Percentiles rank a stretch among this genome's conserved stretches.
phyloP scores from a whole-genome alignment of 2,329 filamentous ascomycete genomes.

The Stachybotrys elegans region DNA sequence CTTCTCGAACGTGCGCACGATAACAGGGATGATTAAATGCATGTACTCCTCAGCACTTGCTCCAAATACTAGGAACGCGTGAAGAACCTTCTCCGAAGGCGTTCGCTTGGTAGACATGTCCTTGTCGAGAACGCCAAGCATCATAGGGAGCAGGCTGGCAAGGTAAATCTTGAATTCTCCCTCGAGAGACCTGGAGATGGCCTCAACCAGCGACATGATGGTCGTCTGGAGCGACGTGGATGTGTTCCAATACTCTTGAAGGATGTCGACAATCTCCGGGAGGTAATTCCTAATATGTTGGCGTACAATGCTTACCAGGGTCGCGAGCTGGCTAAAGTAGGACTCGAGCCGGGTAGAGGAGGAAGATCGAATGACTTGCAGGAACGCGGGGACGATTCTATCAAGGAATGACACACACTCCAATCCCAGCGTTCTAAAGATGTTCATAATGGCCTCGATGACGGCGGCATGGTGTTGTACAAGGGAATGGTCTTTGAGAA shows the following conservation, averaged over 20 bases:
- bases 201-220: slow-evolving; percentile 86
- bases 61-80: slow-evolving; percentile 93
- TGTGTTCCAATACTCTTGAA: slow-evolving; percentile 86
- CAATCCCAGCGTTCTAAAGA: slow-evolving; percentile 91
- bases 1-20: slow-evolving; percentile 92
- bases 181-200: slow-evolving; percentile 87
- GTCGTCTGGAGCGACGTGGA: slow-evolving; percentile 80
- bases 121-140: slow-evolving; percentile 90
- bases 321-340: slow-evolving; percentile 95
- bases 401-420: slow-evolving; percentile 95
- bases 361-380: slow-evolving; percentile 81
- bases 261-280: slow-evolving; percentile 76
- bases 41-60: slow-evolving; percentile 97
- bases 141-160: slow-evolving; percentile 80
- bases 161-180: slow-evolving; percentile 98
- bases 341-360: slow-evolving; percentile 77
- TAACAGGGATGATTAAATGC: slow-evolving; percentile 95
- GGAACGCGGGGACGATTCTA: slow-evolving; percentile 90
- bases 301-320: slow-evolving; percentile 88
- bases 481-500: slow-evolving; percentile 85
- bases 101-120: slow-evolving; percentile 71
- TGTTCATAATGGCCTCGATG: slow-evolving; percentile 97
- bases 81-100: slow-evolving; percentile 84
- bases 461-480: slow-evolving; percentile 88
- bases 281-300: slow-evolving; percentile 94